These are phyloP conservation scores for Sanghuangporus baumii DNA, from an alignment of 1,284 basidiomycete genomes.

Conservation along the genomic window DNA sequence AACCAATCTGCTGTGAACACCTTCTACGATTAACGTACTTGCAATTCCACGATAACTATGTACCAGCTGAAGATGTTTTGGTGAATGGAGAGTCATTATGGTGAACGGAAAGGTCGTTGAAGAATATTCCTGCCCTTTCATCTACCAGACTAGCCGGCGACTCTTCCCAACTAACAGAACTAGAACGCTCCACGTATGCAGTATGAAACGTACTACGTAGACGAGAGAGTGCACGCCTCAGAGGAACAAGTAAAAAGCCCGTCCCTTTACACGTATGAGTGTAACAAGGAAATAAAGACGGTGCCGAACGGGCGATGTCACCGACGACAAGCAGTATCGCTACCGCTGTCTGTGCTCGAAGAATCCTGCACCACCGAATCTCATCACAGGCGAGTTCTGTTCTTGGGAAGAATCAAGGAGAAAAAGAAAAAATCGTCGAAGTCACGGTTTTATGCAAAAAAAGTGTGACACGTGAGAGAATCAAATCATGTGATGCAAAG, in stretches of 20 bases:
- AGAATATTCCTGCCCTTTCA: no score
- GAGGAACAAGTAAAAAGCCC: constrained; percentile 32
- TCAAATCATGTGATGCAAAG: constrained; percentile 5
- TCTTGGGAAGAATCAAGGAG: constrained; percentile 45
- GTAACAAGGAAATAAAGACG: constrained; percentile 40
- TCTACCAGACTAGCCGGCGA: no score
- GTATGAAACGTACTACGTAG: neutral
- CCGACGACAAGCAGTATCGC: constrained; percentile 26
- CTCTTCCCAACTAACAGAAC: no score
- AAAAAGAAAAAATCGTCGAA: constrained; percentile 2
- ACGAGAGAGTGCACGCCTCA: constrained; percentile 30
- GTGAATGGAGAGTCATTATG: no score
- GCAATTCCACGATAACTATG: no score
- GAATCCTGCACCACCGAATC: constrained; percentile 33
- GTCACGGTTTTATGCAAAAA: neutral
- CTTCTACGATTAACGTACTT: no score
- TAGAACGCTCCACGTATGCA: neutral
- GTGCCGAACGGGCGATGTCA: constrained; percentile 47
- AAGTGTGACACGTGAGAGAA: neutral
- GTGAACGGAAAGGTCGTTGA: no score
- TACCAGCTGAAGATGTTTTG: no score
- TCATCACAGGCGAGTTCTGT: constrained; percentile 40
- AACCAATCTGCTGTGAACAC: no score
- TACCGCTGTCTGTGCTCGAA: constrained; percentile 34
- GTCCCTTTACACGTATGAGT: constrained; percentile 36